Evolutionary conservation across 169 alveolate species (phyloP).

Genomic region (Plasmodium coatneyi): DNA sequence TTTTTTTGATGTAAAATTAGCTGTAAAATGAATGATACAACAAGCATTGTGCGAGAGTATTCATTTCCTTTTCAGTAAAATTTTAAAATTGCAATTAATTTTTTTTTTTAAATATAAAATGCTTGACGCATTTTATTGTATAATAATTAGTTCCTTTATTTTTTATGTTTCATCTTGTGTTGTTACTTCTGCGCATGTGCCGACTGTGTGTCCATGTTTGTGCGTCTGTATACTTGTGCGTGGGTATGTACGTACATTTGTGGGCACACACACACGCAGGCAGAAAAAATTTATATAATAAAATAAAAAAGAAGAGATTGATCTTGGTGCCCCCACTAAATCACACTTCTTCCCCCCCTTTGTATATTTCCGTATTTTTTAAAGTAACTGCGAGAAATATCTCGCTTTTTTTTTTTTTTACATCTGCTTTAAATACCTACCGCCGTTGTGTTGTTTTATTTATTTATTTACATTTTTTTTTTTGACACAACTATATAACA

Average conservation of each 20-base stretch:
- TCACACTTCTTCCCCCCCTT: background rate
- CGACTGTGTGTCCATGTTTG: background rate
- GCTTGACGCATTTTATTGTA: background rate
- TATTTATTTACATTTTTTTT: background rate
- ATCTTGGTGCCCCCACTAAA: background rate
- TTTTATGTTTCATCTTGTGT: background rate
- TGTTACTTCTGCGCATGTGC: background rate
- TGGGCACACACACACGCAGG: background rate
- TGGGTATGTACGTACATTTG: background rate
- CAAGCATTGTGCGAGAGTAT: background rate
- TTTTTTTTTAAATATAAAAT: slow-evolving; percentile 1
- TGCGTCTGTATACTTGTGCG: background rate
- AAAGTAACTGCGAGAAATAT: background rate
- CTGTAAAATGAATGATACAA: background rate
- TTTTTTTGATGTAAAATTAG: background rate
- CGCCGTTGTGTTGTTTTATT: background rate
- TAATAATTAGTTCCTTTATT: background rate
- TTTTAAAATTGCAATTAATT: background rate
- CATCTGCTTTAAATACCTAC: background rate
- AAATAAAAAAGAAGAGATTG: background rate
- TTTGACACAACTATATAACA: background rate
- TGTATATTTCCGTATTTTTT: slow-evolving; percentile 1
- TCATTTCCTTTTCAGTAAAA: background rate
- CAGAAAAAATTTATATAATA: background rate
- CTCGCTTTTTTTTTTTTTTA: background rate